Base-by-base conservation (phyloP, 495 filamentous ascomycete species). In the Annulohypoxylon stygium region DNA sequence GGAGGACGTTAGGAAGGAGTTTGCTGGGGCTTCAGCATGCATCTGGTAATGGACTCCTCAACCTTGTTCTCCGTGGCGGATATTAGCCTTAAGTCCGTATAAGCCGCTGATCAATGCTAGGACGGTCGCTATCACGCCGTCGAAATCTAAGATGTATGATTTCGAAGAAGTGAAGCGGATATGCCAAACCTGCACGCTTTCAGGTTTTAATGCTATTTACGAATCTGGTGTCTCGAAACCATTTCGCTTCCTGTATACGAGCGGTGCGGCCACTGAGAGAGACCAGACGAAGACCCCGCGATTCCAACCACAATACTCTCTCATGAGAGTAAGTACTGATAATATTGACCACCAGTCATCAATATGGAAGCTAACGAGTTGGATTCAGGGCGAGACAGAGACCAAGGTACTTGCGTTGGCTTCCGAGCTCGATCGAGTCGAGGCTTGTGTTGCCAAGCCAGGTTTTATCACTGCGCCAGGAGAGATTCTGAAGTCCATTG, bases 191-290 rank as follows among this genome's bases (percentile, higher is more conserved):
- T 84, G 80, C 53, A 81, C 84, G 0, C 39, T 83, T 2, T 65
- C 65, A 10, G 85, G 81, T 0, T 77, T 86, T 14, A 74, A 79
- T 48, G 76, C 82, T 11, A 83, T 88, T 23, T 36, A 78, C 39
- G 70, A 76, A 18, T 62, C 76, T 23, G 70, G 73, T 51, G 18
- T 57, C 58, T 50, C 63, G 16, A 76, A 78, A 36, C 80, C 79
- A 0, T 83, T 85, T 47, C 76, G 82, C n/a, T 87, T 88, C 69
- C 59, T 87, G 6, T 88, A 86, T 60, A 79, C 82, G 55, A 86
- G 83, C 51, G 86, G 82, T 30, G 76, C 77, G 3, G 74, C 78
- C 3, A 69, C 72, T 9, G 79, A 82, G 62, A 67, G 81, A 34
- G 85, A 87, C 61, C 78, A 76, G 33, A 77, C 47, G 12, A 80